A percentile compares a stretch with the other conserved stretches of the same genome.
phyloP scores from a whole-genome alignment of 1,139 yeast genomes.

The Pneumocystis jirovecii region DNA sequence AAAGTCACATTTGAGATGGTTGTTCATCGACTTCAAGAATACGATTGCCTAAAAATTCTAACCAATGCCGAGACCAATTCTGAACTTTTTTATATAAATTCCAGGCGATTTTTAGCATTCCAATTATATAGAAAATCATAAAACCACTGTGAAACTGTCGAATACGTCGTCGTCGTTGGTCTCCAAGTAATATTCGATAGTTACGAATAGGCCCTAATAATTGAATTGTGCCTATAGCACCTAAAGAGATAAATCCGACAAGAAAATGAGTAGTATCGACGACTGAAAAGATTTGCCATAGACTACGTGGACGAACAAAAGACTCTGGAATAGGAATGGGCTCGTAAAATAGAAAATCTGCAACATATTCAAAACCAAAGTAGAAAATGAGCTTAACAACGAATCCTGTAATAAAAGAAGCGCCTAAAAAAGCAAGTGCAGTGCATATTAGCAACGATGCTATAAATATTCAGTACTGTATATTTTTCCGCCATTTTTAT shows the following conservation, averaged over 20 bases:
- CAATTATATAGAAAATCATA: background rate
- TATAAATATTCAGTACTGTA: background rate
- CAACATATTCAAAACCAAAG: background rate
- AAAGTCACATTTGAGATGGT: background rate
- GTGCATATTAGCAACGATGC: background rate
- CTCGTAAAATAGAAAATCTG: background rate
- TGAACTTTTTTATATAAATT: background rate
- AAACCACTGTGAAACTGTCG: background rate
- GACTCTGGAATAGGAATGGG: background rate
- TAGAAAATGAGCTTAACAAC: background rate
- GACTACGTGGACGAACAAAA: background rate
- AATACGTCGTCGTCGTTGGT: background rate
- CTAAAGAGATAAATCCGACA: background rate
- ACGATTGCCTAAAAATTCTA: background rate
- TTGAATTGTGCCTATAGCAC: background rate
- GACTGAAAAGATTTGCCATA: background rate
- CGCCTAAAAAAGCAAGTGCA: background rate
- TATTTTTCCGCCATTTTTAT: background rate
- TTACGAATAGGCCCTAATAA: background rate
- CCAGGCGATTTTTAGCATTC: background rate
- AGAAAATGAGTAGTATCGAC: background rate
- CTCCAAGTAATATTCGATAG: background rate
- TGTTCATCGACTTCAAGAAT: background rate
- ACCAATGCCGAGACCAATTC: background rate
- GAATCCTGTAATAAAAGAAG: background rate